phyloP scores from a whole-genome alignment of 1,284 basidiomycete species.

The Sporisorium reilianum region DNA sequence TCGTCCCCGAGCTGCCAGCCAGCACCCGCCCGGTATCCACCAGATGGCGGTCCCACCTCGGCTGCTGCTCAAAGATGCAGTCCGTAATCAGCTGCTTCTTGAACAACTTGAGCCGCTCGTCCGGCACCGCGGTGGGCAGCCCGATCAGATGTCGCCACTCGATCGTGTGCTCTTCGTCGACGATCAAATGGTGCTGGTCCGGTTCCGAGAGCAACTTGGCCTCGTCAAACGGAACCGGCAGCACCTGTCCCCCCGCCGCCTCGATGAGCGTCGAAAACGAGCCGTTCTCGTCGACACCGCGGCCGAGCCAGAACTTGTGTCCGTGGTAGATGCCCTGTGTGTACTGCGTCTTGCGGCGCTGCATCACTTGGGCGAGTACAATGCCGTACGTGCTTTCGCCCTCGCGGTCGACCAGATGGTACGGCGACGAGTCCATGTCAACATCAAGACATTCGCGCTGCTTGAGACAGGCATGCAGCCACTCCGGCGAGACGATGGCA shows the following conservation, averaged over 20 bases:
- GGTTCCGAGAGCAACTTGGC: constrained; percentile 29
- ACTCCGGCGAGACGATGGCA: constrained; percentile 36
- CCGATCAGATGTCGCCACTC: constrained; percentile 35
- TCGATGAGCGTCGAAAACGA: constrained; percentile 30
- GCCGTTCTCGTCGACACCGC: constrained; percentile 34
- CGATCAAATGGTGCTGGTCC: constrained; percentile 31
- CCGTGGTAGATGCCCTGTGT: constrained; percentile 32
- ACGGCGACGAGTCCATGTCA: not conserved
- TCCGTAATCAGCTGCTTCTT: constrained; percentile 40
- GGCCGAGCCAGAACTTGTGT: constrained; percentile 46
- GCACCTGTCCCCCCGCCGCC: constrained; percentile 33
- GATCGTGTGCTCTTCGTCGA: constrained; percentile 25
- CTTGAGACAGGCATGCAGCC: constrained; percentile 37
- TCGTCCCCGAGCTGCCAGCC: constrained; percentile 6
- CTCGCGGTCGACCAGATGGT: constrained; percentile 16
- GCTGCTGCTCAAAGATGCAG: constrained; percentile 41
- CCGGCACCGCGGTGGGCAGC: constrained; percentile 4
- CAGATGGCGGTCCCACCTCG: constrained; percentile 35
- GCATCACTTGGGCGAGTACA: constrained; percentile 26
- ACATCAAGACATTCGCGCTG: constrained; percentile 7
- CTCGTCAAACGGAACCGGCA: constrained; percentile 26
- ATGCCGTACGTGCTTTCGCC: constrained; percentile 38
- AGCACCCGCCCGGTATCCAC: constrained; percentile 13
- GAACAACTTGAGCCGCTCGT: constrained; percentile 32
- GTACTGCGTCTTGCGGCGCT: constrained; percentile 18